Evolutionary conservation across 257 asterid species (phyloP).

Genomic region (Nicotiana tabacum): DNA sequence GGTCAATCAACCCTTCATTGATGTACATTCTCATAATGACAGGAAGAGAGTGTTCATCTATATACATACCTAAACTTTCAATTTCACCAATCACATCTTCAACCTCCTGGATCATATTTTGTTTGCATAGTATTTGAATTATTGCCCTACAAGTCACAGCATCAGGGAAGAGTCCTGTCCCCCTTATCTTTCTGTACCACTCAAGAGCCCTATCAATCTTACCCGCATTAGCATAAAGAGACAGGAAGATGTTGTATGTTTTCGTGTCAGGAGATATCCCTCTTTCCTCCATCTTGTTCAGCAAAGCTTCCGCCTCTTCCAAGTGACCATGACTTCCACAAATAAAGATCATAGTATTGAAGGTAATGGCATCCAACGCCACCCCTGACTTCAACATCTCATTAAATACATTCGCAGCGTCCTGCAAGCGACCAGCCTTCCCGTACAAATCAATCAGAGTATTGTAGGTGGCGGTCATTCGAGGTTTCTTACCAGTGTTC

Average conservation of each 20-base stretch:
- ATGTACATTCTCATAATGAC: conserved; percentile 68
- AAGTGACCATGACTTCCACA: conserved; percentile 75
- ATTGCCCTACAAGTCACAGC: conserved; percentile 63
- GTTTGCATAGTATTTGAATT: conserved; percentile 50
- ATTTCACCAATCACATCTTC: conserved; percentile 65
- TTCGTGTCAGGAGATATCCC: conserved; percentile 76
- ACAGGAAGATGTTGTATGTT: conserved; percentile 70
- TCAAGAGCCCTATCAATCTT: conserved; percentile 52
- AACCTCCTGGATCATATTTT: conserved; percentile 69
- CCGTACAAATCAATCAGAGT: conserved; percentile 91
- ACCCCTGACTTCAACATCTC: conserved; percentile 84
- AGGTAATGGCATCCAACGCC: conserved; percentile 62
- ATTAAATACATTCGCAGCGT: conserved; percentile 69
- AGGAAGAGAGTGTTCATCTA: conserved; percentile 72
- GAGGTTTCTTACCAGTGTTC: conserved; percentile 39
- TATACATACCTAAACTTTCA: conserved; percentile 42
- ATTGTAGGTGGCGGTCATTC: conserved; percentile 71
- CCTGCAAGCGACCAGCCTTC: conserved; percentile 77
- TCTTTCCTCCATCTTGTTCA: conserved; percentile 70
- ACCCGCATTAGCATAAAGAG: conserved; percentile 56
- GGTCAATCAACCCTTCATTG: conserved; percentile 46
- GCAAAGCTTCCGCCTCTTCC: conserved; percentile 83
- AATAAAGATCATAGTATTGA: conserved; percentile 79
- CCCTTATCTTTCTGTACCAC: conserved; percentile 65
- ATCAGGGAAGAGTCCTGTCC: conserved; percentile 82